These are phyloP conservation scores for Alternaria brassicicola DNA, from an alignment of 2,329 filamentous ascomycete genomes.

Conservation along the genomic window DNA sequence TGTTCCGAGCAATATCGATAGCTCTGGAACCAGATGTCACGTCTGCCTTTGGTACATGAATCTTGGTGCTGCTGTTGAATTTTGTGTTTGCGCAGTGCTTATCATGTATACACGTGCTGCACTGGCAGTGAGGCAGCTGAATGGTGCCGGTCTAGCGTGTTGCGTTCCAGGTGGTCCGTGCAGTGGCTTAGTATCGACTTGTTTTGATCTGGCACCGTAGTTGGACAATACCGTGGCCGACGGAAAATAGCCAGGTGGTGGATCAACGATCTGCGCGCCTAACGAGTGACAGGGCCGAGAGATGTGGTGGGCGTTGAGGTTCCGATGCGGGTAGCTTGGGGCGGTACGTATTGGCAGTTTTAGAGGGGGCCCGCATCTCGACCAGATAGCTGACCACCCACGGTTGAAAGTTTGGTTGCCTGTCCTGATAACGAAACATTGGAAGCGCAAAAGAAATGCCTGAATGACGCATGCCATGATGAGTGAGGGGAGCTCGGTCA, in stretches of 20 bases:
- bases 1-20: background rate
- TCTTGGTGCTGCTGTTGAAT: background rate
- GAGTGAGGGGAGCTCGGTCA: background rate
- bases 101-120: background rate
- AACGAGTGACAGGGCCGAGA: background rate
- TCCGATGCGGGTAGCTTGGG: background rate
- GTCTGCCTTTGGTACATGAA: background rate
- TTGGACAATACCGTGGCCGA: background rate
- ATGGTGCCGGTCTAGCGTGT: slow-evolving; percentile 2
- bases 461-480: slow-evolving; percentile 3
- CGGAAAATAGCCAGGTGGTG: background rate
- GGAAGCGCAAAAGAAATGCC: slow-evolving; percentile 3
- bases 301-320: background rate
- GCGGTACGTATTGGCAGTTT: background rate
- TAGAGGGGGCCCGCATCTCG: slow-evolving; percentile 5
- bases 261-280: background rate
- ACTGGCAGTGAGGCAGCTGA: background rate
- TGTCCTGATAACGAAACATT: background rate
- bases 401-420: background rate
- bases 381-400: background rate
- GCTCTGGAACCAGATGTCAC: background rate
- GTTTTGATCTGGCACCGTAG: slow-evolving; percentile 1
- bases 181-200: background rate
- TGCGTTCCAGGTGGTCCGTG: background rate
- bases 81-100: background rate